Conservation (phyloP, 306 rosid species). For the Rosa lucieae region DNA sequence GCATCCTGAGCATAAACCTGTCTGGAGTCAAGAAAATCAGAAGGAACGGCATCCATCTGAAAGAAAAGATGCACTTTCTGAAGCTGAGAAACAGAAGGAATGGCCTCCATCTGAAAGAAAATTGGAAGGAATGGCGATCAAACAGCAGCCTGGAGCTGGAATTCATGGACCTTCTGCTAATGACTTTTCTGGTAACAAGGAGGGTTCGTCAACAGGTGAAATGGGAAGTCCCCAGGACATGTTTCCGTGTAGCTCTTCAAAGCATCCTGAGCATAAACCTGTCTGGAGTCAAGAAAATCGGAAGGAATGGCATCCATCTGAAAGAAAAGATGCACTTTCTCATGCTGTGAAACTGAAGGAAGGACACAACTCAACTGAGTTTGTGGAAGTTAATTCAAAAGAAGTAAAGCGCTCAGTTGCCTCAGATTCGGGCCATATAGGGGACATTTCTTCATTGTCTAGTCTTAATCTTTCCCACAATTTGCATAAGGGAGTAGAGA, state of each 20-base stretch:
- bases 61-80: background rate
- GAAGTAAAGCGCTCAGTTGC: background rate
- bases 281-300: background rate
- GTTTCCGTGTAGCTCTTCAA: background rate
- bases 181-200: background rate
- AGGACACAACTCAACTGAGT: background rate
- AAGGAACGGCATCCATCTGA: background rate
- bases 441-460: constrained; percentile 17
- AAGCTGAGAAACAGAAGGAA: background rate
- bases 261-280: background rate
- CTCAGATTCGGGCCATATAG: background rate
- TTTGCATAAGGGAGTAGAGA: constrained; percentile 4
- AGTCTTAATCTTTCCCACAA: background rate
- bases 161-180: background rate
- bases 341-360: background rate
- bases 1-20: background rate
- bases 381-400: background rate
- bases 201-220: background rate
- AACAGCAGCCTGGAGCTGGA: background rate
- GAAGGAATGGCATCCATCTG: background rate
- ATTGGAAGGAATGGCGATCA: too few species aligned
- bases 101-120: too few species aligned
- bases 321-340: background rate
- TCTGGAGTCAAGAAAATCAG: background rate
- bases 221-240: background rate